Evolutionary conservation across 345 rosid species (phyloP).

Genomic region (Toxicodendron radicans): DNA sequence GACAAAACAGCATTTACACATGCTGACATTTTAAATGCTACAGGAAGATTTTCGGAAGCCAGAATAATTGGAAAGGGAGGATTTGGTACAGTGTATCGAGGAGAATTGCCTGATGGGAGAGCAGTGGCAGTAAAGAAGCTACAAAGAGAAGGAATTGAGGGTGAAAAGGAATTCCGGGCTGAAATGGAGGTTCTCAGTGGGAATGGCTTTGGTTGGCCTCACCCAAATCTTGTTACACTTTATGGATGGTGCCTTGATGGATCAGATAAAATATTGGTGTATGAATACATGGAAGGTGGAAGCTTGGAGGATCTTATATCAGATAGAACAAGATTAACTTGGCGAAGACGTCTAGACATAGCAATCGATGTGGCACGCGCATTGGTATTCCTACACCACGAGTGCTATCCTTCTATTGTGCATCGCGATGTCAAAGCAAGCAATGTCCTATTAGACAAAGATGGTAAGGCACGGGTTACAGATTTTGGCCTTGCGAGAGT

Average conservation of each 20-base stretch:
- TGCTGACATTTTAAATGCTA: conserved; percentile 79
- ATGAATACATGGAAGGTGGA: conserved; percentile 90
- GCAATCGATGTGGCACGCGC: conserved; percentile 78
- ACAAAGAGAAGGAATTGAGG: conserved; percentile 79
- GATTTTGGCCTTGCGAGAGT: conserved; percentile 92
- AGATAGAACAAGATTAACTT: conserved; percentile 55
- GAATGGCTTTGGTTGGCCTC: conserved; percentile 83
- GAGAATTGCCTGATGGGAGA: conserved; percentile 76
- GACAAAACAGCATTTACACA: conserved; percentile 81
- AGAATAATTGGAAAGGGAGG: conserved; percentile 91
- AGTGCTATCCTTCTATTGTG: conserved; percentile 82
- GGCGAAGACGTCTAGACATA: conserved; percentile 58
- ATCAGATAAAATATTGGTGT: conserved; percentile 74
- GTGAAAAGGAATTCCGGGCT: conserved; percentile 81
- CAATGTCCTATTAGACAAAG: conserved; percentile 71
- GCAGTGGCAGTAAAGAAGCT: conserved; percentile 91
- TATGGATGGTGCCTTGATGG: conserved; percentile 91
- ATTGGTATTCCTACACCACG: conserved; percentile 81
- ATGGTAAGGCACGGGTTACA: conserved; percentile 75
- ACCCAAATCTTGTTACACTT: conserved; percentile 84
- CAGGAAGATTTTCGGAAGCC: conserved; percentile 65
- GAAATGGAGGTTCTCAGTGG: conserved; percentile 94
- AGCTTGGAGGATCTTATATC: conserved; percentile 78
- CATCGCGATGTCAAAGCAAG: conserved; percentile 97
- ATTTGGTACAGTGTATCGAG: conserved; percentile 78